Base-by-base conservation (phyloP, 495 filamentous ascomycete species). In the Tetracladium setigerum region DNA sequence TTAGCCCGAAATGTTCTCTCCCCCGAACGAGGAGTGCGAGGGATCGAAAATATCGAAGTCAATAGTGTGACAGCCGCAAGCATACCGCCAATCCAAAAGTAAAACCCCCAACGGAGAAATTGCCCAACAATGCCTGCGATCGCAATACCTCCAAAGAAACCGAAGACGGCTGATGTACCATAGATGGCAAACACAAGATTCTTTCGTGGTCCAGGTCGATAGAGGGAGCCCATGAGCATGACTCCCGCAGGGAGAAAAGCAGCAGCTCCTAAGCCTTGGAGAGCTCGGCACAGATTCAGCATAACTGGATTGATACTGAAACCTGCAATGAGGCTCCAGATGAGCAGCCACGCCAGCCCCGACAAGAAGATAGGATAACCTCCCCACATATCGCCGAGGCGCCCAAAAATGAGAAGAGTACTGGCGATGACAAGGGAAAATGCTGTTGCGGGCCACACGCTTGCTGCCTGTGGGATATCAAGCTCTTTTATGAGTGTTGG, bases 111-210 rank as follows among this genome's bases (percentile, higher is more conserved):
- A 2, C 56, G 65, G 0, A 79, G 54, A 38, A 71, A 81, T 48
- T 86, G 67, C 4, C 75, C 80, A 5, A 73, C 68, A 2, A 87
- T 22, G 0, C 87, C 87, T 3, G 85, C 84, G 41, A 88, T 73
- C 55, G 90, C 84, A 38, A 91, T 86, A 19, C 24, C 42, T 13
- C 12, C 5, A 12, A 86, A 90, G 66, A 92, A 92, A 0, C 88
- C 88, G 2, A 91, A 54, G 0, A 81, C 81, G 0, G 87, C 86
- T 47, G 78, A 81, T 1, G 82, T 83, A 1, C 87, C 85, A 58
- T 89, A 92, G 0, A 91, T 59, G 33, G 77, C 76, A 58, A 91
- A 92, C 0, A 89, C 78, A 14, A 90, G 49, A 55, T 92, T 95
- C 65, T 92, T 92, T 5, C 88, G 68, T 5, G 85, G 84, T 0